phyloP scores from a whole-genome alignment of 768 basidiomycete genomes.

The Plicaturopsis crispa region DNA sequence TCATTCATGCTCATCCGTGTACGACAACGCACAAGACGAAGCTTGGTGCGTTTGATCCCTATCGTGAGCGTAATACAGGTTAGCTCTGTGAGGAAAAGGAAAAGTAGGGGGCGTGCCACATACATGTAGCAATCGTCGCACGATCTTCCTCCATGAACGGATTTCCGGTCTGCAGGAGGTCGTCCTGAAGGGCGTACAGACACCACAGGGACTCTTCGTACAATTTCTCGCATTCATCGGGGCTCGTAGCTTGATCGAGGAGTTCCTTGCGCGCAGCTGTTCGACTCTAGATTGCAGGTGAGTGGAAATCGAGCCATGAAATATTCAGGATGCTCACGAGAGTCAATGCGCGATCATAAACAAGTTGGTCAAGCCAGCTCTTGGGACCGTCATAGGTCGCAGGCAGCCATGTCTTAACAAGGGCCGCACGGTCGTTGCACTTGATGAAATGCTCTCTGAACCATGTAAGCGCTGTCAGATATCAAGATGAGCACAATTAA shows the following conservation, averaged over 20 bases:
- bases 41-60: constrained; percentile 85
- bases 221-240: constrained; percentile 84
- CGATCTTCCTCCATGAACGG: constrained; percentile 82
- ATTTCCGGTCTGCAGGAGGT: constrained; percentile 72
- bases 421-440: constrained; percentile 84
- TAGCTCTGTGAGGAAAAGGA: constrained; percentile 2
- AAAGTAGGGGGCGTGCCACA: constrained; percentile 18
- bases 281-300: constrained; percentile 55
- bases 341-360: constrained; percentile 87
- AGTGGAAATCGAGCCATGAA: background rate
- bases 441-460: constrained; percentile 92
- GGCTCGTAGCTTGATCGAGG: constrained; percentile 64
- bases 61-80: constrained; percentile 1
- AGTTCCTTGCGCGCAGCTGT: constrained; percentile 90
- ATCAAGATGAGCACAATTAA: constrained; percentile 9
- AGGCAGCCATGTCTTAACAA: constrained; percentile 85
- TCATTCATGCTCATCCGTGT: constrained; percentile 74
- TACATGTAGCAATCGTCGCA: constrained; percentile 71
- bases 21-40: constrained; percentile 72
- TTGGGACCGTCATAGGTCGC: constrained; percentile 76
- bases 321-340: constrained; percentile 45
- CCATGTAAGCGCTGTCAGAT: constrained; percentile 65
- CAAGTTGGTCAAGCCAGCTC: constrained; percentile 81
- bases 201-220: constrained; percentile 97
- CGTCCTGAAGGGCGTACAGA: constrained; percentile 86